These are phyloP conservation scores for Aaosphaeria pasadenensis DNA, from an alignment of 2,329 filamentous ascomycete species.

Conservation along the genomic window DNA sequence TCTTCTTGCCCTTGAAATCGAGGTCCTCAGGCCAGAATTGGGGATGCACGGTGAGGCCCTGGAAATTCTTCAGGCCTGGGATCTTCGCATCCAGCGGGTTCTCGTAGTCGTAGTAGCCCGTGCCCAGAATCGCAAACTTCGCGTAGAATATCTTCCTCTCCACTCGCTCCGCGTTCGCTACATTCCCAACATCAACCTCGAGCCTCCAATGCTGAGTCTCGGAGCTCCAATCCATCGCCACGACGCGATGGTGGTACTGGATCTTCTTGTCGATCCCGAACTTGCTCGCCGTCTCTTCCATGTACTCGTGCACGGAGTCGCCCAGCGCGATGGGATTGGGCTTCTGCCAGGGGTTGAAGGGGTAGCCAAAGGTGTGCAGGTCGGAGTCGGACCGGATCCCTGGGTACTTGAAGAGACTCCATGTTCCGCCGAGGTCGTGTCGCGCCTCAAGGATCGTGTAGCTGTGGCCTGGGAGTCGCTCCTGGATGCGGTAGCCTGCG, in stretches of 20 bases:
- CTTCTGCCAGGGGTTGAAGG: slow-evolving; percentile 67
- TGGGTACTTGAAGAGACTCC: slow-evolving; percentile 75
- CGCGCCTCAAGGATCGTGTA: slow-evolving; percentile 70
- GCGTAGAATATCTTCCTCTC: slow-evolving; percentile 29
- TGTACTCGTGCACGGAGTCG: slow-evolving; percentile 43
- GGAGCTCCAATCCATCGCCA: slow-evolving; percentile 43
- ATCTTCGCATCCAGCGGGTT: slow-evolving; percentile 60
- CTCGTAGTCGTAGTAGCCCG: slow-evolving; percentile 73
- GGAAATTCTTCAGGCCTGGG: slow-evolving; percentile 65
- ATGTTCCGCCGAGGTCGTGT: slow-evolving; percentile 68
- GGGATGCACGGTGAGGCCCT: slow-evolving; percentile 63
- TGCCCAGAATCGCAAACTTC: slow-evolving; percentile 58
- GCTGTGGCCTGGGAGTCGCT: slow-evolving; percentile 51
- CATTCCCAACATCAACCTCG: slow-evolving; percentile 35
- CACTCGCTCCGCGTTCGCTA: slow-evolving; percentile 5
- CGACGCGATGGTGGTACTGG: slow-evolving; percentile 42
- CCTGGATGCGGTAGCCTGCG: slow-evolving; percentile 67
- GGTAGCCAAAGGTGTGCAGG: slow-evolving; percentile 55
- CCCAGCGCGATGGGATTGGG: slow-evolving; percentile 46
- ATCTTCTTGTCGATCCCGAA: slow-evolving; percentile 48
- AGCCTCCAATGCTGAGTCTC: slow-evolving; percentile 49
- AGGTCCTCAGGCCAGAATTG: slow-evolving; percentile 74
- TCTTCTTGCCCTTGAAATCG: slow-evolving; percentile 63
- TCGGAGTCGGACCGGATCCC: slow-evolving; percentile 58
- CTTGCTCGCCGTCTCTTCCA: slow-evolving; percentile 41